These are phyloP conservation scores for Acer saccharum DNA, from an alignment of 345 rosid species.

Conservation along the genomic window DNA sequence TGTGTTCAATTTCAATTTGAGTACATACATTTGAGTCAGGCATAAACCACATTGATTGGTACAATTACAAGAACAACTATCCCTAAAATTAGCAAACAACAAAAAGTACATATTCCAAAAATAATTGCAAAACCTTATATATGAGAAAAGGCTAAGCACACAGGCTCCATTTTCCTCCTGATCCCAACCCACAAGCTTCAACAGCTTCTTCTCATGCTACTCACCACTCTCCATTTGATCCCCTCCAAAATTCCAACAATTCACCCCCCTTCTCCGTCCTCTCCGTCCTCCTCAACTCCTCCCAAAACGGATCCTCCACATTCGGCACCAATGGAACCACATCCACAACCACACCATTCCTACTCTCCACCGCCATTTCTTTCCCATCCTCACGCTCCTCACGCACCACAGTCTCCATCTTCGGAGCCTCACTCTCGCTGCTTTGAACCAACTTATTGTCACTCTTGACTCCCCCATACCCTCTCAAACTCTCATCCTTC, in stretches of 20 bases:
- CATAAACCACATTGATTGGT: neutral
- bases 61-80: neutral
- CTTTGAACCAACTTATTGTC: neutral
- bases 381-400: slow-evolving; percentile 25
- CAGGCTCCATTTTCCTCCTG: no score
- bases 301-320: slow-evolving; percentile 49
- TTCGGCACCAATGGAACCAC: slow-evolving; percentile 33
- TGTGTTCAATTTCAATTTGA: neutral
- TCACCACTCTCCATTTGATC: slow-evolving; percentile 69
- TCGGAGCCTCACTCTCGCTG: neutral
- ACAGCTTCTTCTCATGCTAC: slow-evolving; percentile 54
- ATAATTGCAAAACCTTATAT: slow-evolving; percentile 57
- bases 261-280: slow-evolving; percentile 50
- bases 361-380: slow-evolving; percentile 14
- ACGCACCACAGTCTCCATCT: slow-evolving; percentile 19
- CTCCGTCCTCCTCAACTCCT: slow-evolving; percentile 56
- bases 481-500: slow-evolving; percentile 7
- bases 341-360: slow-evolving; percentile 35
- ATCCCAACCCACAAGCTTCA: no score
- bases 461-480: neutral
- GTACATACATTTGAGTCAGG: neutral
- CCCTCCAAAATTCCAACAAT: slow-evolving; percentile 51
- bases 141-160: slow-evolving; percentile 29
- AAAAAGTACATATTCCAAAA: slow-evolving; percentile 4
- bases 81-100: neutral